These are phyloP conservation scores for Lichtheimia corymbifera DNA, from an alignment of 371 early-diverging fungal genomes.

Conservation along the genomic window DNA sequence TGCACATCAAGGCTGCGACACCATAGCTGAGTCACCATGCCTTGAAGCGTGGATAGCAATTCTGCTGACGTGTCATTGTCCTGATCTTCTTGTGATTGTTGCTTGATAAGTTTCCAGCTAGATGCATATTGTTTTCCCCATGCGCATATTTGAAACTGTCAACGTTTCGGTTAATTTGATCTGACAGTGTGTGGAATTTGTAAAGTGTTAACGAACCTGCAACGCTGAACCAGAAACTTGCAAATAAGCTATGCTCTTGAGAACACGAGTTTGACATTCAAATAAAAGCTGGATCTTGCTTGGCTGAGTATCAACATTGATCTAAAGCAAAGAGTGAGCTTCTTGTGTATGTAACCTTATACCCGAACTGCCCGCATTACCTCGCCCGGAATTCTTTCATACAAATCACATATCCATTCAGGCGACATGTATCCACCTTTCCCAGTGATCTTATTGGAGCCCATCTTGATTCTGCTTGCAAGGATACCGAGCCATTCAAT, in stretches of 20 bases:
- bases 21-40: slow-evolving; percentile 1
- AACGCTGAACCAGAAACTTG: not conserved
- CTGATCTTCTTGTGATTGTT: not conserved
- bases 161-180: not conserved
- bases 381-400: slow-evolving; percentile 26
- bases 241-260: slow-evolving; percentile 11
- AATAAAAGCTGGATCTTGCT: slow-evolving; percentile 19
- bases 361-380: not conserved
- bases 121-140: slow-evolving; percentile 18
- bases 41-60: not conserved
- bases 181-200: no score
- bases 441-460: slow-evolving; percentile 25
- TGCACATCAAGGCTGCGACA: not conserved
- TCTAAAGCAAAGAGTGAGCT: not conserved
- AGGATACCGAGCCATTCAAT: slow-evolving; percentile 78
- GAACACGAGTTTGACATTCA: slow-evolving; percentile 31
- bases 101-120: not conserved
- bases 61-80: not conserved
- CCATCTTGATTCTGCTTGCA: slow-evolving; percentile 52
- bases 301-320: slow-evolving; percentile 19
- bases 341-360: no score
- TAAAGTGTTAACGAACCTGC: slow-evolving; percentile 10
- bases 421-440: slow-evolving; percentile 19
- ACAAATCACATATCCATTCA: slow-evolving; percentile 37
- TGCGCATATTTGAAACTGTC: slow-evolving; percentile 27